Evolutionary conservation across 2,329 filamentous ascomycete species (phyloP).

Genomic region (Beauveria varroae): DNA sequence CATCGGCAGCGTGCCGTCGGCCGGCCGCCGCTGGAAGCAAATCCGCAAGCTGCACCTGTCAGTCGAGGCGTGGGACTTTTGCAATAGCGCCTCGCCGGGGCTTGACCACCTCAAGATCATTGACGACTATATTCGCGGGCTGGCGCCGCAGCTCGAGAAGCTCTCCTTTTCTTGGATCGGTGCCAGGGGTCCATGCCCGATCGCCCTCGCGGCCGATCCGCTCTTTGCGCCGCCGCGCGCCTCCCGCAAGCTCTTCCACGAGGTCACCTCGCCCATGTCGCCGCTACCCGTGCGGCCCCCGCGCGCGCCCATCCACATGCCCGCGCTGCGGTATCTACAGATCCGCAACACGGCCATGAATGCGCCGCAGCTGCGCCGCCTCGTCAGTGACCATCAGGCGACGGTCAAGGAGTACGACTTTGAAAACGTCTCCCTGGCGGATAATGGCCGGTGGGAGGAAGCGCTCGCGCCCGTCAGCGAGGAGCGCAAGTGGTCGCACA

Average conservation of each 20-base stretch:
- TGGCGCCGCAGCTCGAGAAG: slow-evolving; percentile 58
- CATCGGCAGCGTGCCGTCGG: slow-evolving; percentile 66
- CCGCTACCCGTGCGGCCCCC: slow-evolving; percentile 46
- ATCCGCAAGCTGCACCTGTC: slow-evolving; percentile 67
- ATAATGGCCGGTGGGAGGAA: slow-evolving; percentile 69
- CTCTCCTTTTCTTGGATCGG: slow-evolving; percentile 74
- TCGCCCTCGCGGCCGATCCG: slow-evolving; percentile 62
- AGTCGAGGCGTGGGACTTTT: slow-evolving; percentile 63
- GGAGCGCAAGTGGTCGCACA: slow-evolving; percentile 32
- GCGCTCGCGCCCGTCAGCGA: slow-evolving; percentile 62
- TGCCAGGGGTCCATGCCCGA: slow-evolving; percentile 63
- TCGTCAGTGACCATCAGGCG: slow-evolving; percentile 59
- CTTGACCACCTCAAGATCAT: slow-evolving; percentile 70
- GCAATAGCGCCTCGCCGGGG: slow-evolving; percentile 50
- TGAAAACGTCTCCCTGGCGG: slow-evolving; percentile 62
- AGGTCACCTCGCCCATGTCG: slow-evolving; percentile 58
- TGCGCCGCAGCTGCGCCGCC: slow-evolving; percentile 58
- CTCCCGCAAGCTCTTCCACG: slow-evolving; percentile 53
- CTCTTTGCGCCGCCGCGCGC: slow-evolving; percentile 52
- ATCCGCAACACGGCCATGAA: slow-evolving; percentile 68
- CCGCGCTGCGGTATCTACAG: slow-evolving; percentile 58
- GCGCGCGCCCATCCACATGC: slow-evolving; percentile 56
- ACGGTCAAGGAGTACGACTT: slow-evolving; percentile 74
- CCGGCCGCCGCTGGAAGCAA: slow-evolving; percentile 66
- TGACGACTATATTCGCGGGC: slow-evolving; percentile 69